Evolutionary conservation across 2,329 filamentous ascomycete genomes (phyloP).

Genomic region (Paradendryphiella salina): DNA sequence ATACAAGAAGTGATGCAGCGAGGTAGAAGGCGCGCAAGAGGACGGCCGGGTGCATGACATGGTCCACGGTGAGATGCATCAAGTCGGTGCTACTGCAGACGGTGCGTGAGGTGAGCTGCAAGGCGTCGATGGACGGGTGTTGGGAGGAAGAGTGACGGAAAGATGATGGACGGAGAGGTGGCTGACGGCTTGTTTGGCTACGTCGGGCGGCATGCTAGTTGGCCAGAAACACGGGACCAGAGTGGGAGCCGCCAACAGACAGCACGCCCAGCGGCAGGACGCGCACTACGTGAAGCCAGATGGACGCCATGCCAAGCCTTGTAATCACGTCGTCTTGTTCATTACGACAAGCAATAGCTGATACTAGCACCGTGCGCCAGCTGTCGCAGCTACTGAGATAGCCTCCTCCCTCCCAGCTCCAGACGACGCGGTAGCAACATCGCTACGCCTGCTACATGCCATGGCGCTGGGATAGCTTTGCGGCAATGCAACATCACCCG

Average conservation of each 20-base stretch:
- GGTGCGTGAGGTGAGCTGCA: slow-evolving; percentile 3
- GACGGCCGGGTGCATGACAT: slow-evolving; percentile 19
- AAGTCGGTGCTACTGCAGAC: no score
- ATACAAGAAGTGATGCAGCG: slow-evolving; percentile 47
- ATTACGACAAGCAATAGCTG: neutral
- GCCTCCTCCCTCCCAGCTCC: neutral
- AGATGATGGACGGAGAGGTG: slow-evolving; percentile 15
- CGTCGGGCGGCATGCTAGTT: neutral
- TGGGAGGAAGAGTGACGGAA: slow-evolving; percentile 15
- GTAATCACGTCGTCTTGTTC: no score
- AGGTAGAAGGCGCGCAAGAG: slow-evolving; percentile 46
- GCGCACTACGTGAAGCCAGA: no score
- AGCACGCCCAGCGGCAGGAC: no score
- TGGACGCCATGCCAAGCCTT: no score
- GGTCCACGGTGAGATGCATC: no score
- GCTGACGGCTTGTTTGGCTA: slow-evolving; percentile 1
- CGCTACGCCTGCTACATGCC: neutral
- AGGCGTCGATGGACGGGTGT: neutral
- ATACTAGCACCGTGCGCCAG: slow-evolving; percentile 1
- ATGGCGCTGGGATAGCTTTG: no score
- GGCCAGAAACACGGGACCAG: no score
- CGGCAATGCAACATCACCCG: no score
- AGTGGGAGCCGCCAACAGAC: no score
- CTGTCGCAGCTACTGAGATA: slow-evolving; percentile 1
- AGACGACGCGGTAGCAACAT: neutral